A percentile compares a stretch with the other conserved stretches of the same genome.
phyloP scores from a whole-genome alignment of 2,329 filamentous ascomycete genomes.

The Dichotomopilus funicola region DNA sequence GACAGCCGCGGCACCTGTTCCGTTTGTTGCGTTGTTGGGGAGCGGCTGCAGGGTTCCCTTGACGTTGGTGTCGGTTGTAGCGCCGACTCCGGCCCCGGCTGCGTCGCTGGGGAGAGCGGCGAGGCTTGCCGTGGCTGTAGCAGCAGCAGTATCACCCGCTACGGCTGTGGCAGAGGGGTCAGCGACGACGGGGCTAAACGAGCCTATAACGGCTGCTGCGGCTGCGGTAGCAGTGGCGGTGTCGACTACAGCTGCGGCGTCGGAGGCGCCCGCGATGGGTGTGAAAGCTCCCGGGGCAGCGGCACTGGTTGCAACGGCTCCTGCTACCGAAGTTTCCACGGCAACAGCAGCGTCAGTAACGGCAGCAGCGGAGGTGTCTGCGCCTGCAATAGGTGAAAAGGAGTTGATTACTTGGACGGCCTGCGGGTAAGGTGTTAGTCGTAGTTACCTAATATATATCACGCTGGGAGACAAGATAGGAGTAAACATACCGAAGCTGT shows the following conservation, averaged over 20 bases:
- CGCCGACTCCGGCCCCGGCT: neutral
- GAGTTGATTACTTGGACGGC: neutral
- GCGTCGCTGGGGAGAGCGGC: neutral
- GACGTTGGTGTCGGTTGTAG: neutral
- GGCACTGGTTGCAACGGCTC: neutral
- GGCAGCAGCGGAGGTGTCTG: neutral
- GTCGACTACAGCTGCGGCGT: neutral
- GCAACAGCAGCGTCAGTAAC: neutral
- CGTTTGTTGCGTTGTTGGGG: neutral
- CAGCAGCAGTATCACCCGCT: neutral
- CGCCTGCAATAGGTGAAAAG: constrained; percentile 1
- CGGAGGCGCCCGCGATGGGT: neutral
- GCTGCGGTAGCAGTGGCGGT: neutral
- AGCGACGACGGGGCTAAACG: constrained; percentile 6
- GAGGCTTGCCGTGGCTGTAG: neutral
- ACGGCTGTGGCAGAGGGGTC: neutral
- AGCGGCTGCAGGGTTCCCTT: neutral
- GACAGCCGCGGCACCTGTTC: neutral
- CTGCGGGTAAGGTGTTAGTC: too few species aligned
- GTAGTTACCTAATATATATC: too few species aligned
- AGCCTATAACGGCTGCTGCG: constrained; percentile 2
- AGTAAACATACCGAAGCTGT: constrained; percentile 11
- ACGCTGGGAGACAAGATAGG: too few species aligned
- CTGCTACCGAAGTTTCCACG: neutral
- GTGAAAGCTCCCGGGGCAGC: constrained; percentile 3